Conservation (phyloP, 106 monocot genomes). For the Agapanthus africanus region DNA sequence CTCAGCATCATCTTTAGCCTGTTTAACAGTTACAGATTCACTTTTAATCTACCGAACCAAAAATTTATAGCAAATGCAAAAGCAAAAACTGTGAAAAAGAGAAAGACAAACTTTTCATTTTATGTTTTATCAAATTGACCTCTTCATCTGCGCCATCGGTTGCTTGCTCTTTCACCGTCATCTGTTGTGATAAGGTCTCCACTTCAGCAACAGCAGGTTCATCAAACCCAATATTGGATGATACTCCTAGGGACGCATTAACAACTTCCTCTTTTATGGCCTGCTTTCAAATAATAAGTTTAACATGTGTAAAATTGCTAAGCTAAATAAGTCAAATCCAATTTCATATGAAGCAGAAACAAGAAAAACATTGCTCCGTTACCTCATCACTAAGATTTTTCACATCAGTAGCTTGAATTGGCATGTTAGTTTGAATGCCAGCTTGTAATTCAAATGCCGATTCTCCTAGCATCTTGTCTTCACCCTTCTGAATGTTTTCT, state of each 20-base stretch:
- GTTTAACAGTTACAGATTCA: background rate
- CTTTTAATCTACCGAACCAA: background rate
- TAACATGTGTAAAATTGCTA: too few species aligned
- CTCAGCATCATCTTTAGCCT: slow-evolving; percentile 1
- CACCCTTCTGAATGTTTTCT: background rate
- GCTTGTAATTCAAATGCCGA: background rate
- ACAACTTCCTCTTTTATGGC: too few species aligned
- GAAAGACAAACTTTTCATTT: background rate
- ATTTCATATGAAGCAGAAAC: too few species aligned
- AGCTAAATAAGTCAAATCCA: too few species aligned
- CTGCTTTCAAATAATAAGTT: too few species aligned
- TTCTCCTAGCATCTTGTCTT: background rate
- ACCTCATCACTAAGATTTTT: background rate
- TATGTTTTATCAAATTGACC: background rate
- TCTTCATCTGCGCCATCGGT: background rate
- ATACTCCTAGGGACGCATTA: too few species aligned
- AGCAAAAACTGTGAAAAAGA: background rate
- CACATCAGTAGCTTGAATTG: background rate
- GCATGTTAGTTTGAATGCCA: background rate
- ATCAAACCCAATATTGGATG: too few species aligned
- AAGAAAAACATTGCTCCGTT: too few species aligned
- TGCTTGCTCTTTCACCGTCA: background rate
- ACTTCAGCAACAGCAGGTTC: slow-evolving; percentile 2
- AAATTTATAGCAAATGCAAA: too few species aligned
- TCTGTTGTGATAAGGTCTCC: background rate